Evolutionary conservation across 2,329 filamentous ascomycete genomes (phyloP).

Genomic region (Neofusicoccum cordaticola): DNA sequence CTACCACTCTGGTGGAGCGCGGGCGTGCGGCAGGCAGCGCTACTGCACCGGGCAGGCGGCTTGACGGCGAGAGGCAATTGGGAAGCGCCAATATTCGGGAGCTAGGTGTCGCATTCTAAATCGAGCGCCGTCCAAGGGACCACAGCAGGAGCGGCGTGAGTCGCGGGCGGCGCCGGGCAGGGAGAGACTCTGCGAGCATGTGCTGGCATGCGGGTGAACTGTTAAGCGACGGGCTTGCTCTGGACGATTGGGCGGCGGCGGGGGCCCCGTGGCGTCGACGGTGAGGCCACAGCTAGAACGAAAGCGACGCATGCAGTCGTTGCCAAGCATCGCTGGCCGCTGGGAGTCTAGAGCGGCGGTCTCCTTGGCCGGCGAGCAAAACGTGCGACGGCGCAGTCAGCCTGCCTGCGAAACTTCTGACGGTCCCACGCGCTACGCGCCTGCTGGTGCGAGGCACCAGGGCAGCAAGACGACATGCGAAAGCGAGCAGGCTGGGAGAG

Average conservation of each 20-base stretch:
- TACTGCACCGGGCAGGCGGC: not conserved
- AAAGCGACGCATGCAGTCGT: slow-evolving; percentile 2
- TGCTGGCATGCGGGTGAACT: not conserved
- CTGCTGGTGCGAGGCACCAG: slow-evolving; percentile 1
- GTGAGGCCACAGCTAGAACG: not conserved
- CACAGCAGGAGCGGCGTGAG: not conserved
- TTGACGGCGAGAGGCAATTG: not conserved
- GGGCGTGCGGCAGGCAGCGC: slow-evolving; percentile 1
- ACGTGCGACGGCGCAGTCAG: slow-evolving; percentile 14
- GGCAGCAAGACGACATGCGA: not conserved
- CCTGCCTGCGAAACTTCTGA: slow-evolving; percentile 4
- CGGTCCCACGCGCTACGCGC: not conserved
- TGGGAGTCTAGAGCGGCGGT: not conserved
- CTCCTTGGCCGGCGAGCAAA: not conserved
- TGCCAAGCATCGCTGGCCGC: slow-evolving; percentile 8
- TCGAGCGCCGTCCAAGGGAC: not conserved
- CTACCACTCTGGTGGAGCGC: slow-evolving; percentile 9
- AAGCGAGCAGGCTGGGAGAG: not conserved
- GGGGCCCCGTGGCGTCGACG: not conserved
- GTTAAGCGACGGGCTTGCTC: not conserved
- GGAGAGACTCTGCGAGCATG: not conserved
- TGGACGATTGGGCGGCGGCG: not conserved
- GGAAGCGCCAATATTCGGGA: not conserved
- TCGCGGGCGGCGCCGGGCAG: not conserved
- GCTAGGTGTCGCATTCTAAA: not conserved